Evolutionary conservation across 148 eudicot genomes (phyloP).

Genomic region (Nepenthes mirabilis): DNA sequence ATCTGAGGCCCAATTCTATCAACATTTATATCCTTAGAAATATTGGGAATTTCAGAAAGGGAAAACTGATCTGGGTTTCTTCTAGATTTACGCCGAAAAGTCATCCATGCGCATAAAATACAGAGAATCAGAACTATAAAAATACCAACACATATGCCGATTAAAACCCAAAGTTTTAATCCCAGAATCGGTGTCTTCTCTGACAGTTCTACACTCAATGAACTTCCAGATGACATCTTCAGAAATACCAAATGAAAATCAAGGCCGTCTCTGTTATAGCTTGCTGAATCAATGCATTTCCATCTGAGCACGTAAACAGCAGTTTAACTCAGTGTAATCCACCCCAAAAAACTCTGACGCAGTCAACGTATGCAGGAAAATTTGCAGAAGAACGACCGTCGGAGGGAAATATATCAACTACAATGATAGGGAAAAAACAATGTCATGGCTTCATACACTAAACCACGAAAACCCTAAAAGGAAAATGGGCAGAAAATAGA

Average conservation of each 20-base stretch:
- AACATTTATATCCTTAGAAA: constrained; percentile 68
- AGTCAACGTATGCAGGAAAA: too few species aligned
- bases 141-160: constrained; percentile 46
- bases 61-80: constrained; percentile 30
- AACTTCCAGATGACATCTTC: not conserved
- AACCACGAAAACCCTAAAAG: too few species aligned
- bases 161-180: constrained; percentile 62
- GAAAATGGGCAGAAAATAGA: too few species aligned
- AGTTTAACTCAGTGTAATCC: too few species aligned
- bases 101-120: constrained; percentile 46
- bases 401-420: too few species aligned
- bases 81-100: constrained; percentile 43
- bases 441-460: too few species aligned
- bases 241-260: not conserved
- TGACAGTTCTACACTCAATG: constrained; percentile 34
- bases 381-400: too few species aligned
- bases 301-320: too few species aligned
- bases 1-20: constrained; percentile 45
- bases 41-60: constrained; percentile 64
- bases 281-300: too few species aligned
- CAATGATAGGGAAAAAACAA: too few species aligned
- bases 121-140: constrained; percentile 39
- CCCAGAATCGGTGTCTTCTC: constrained; percentile 45
- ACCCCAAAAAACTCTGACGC: too few species aligned
- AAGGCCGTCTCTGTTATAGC: not conserved